phyloP scores from a whole-genome alignment of 1,284 basidiomycete species.

The Moesziomyces antarcticus region DNA sequence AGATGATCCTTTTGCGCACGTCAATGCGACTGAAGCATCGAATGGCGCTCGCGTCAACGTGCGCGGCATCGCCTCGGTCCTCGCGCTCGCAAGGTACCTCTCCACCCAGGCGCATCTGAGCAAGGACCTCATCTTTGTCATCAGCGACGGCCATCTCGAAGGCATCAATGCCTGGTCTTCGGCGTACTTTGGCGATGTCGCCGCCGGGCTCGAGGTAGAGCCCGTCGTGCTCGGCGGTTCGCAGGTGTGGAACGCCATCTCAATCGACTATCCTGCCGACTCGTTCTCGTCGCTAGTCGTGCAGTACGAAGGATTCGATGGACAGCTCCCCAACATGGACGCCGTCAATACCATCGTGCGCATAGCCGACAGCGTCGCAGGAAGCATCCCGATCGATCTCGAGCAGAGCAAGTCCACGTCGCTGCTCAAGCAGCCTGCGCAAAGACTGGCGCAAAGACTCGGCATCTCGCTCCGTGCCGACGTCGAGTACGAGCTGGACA shows the following conservation, averaged over 20 bases:
- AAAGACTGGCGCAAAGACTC: conserved; percentile 5
- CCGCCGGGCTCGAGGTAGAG: conserved; percentile 76
- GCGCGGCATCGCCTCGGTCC: conserved; percentile 83
- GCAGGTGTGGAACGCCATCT: conserved; percentile 84
- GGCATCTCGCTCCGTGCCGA: conserved; percentile 9
- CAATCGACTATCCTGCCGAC: conserved; percentile 94
- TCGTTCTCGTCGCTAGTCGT: conserved; percentile 93
- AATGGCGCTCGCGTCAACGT: conserved; percentile 76
- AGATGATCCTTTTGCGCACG: conserved; percentile 26
- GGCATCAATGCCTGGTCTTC: conserved; percentile 93
- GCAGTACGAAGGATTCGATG: conserved; percentile 94
- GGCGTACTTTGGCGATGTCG: conserved; percentile 79
- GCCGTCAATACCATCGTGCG: conserved; percentile 83
- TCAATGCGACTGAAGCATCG: conserved; percentile 4
- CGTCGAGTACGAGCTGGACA: conserved; percentile 28
- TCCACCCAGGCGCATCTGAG: conserved; percentile 68
- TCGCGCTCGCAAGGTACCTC: conserved; percentile 84
- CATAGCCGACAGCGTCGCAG: conserved; percentile 79
- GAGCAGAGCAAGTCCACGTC: conserved; percentile 3
- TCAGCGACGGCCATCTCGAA: conserved; percentile 87
- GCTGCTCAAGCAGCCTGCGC: conserved; percentile 13
- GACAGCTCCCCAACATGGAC: conserved; percentile 94
- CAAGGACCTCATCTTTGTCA: conserved; percentile 84
- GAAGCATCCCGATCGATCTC: conserved; percentile 20
- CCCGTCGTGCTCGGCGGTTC: conserved; percentile 69